Evolutionary conservation across 2,329 filamentous ascomycete genomes (phyloP).

Genomic region (Alternaria metachromatica): DNA sequence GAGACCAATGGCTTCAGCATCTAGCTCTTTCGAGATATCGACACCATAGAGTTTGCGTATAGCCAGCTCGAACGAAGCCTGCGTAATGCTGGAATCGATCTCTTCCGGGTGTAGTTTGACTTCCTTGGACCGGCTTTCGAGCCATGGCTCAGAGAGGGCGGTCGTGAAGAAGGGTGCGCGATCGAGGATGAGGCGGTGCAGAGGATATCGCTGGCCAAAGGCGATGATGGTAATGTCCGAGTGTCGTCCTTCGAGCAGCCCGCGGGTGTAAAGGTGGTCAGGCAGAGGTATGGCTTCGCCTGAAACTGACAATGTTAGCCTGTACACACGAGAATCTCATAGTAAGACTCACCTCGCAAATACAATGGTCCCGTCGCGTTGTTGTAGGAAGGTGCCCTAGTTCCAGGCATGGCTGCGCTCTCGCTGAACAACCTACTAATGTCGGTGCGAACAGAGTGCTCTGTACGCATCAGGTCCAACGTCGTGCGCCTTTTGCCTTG

Average conservation of each 20-base stretch:
- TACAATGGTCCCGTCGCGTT: constrained; percentile 45
- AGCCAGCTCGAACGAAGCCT: constrained; percentile 61
- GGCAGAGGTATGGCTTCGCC: constrained; percentile 53
- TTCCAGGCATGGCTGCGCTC: constrained; percentile 45
- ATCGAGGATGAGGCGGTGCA: constrained; percentile 63
- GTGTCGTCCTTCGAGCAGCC: constrained; percentile 59
- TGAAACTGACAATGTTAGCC: constrained; percentile 35
- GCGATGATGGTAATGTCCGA: constrained; percentile 62
- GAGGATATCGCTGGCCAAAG: constrained; percentile 59
- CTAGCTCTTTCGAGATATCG: constrained; percentile 56
- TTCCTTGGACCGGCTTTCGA: constrained; percentile 60
- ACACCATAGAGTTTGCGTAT: constrained; percentile 62
- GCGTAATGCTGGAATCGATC: constrained; percentile 61
- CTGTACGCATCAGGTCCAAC: constrained; percentile 39
- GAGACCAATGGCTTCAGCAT: constrained; percentile 60
- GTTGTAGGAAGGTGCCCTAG: constrained; percentile 53
- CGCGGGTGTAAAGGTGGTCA: constrained; percentile 60
- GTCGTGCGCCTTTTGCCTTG: constrained; percentile 29
- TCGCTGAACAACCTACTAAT: constrained; percentile 55
- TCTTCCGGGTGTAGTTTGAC: constrained; percentile 61
- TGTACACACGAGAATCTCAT: background rate
- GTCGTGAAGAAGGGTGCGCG: constrained; percentile 63
- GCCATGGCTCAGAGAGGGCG: constrained; percentile 63
- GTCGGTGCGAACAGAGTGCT: constrained; percentile 52
- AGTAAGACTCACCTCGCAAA: constrained; percentile 31